Percentiles rank a stretch among this genome's conserved stretches.
These are phyloP conservation scores for Fusarium sp. DNA, from an alignment of 2,329 filamentous ascomycete genomes.

Conservation along the genomic window DNA sequence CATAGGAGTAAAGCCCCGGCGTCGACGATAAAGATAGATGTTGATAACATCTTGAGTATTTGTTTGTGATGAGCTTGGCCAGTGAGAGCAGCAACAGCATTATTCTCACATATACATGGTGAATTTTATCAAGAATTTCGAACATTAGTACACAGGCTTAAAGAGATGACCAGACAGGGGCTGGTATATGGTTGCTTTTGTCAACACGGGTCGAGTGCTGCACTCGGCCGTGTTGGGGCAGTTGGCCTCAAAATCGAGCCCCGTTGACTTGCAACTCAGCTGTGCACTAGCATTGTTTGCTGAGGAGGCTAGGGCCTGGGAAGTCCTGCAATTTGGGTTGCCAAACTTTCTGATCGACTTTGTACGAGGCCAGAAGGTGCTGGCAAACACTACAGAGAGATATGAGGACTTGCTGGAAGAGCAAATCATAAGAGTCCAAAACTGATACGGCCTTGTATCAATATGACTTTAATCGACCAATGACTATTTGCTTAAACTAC, in stretches of 20 bases:
- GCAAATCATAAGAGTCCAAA: not conserved
- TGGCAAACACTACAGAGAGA: not conserved
- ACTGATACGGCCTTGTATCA: not conserved
- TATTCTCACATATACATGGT: not conserved
- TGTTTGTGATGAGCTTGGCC: not conserved
- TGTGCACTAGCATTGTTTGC: not conserved
- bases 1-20: not conserved
- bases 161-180: not conserved
- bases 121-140: not conserved
- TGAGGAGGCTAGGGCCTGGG: not conserved
- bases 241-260: slow-evolving; percentile 14
- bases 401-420: not conserved
- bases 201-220: not conserved
- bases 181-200: not conserved
- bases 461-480: too few species aligned
- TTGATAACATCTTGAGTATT: not conserved
- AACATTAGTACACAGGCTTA: not conserved
- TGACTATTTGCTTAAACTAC: not conserved
- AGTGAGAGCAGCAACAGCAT: not conserved
- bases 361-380: not conserved
- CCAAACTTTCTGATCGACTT: not conserved
- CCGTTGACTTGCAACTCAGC: not conserved
- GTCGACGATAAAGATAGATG: not conserved
- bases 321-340: not conserved
- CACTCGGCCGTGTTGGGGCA: not conserved